Evolutionary conservation across 148 eudicot genomes (phyloP).

Genomic region (Fagopyrum esculentum): DNA sequence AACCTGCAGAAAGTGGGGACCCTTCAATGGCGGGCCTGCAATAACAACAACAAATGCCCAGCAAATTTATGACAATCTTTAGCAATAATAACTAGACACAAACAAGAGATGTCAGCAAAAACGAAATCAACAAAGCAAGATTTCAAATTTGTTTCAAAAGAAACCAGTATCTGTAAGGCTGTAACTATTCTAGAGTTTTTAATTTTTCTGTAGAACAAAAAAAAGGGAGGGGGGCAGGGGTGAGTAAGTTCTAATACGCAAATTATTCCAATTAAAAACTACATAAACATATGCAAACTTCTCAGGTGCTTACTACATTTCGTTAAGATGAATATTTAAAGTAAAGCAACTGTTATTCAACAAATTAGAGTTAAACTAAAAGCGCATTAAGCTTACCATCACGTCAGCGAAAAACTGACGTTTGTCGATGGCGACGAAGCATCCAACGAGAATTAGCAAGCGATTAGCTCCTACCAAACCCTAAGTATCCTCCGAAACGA

Average conservation of each 20-base stretch:
- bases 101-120: neutral
- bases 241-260: neutral
- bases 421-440: slow-evolving; percentile 7
- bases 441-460: neutral
- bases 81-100: neutral
- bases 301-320: neutral
- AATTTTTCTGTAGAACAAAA: neutral
- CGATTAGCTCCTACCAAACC: neutral
- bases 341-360: neutral
- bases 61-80: neutral
- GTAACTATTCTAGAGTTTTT: neutral
- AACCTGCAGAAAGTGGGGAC: neutral
- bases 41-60: neutral
- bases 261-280: neutral
- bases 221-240: too few species aligned
- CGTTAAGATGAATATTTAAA: neutral
- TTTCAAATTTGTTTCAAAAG: neutral
- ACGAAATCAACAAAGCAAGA: neutral
- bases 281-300: neutral
- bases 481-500: neutral
- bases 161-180: neutral
- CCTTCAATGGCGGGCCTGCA: slow-evolving; percentile 10
- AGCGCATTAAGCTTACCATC: slow-evolving; percentile 1
- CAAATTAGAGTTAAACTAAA: neutral
- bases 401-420: neutral